Percentiles rank a stretch among this genome's conserved stretches.
Conservation (phyloP, 1,284 basidiomycete genomes). For the Ustilago tritici region DNA sequence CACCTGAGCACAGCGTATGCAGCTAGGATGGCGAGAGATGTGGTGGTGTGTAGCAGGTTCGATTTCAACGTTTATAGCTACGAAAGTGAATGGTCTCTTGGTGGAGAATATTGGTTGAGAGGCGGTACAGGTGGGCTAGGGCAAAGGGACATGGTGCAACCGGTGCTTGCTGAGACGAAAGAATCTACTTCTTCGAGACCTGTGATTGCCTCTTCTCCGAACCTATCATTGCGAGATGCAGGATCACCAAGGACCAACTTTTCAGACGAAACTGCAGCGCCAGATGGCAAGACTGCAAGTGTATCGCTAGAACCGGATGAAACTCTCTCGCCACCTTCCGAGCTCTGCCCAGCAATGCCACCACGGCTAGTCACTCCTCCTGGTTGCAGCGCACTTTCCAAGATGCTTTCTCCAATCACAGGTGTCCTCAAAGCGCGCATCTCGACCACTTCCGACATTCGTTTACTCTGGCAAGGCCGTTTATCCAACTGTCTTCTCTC, state of each 20-base stretch:
- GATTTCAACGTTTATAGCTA: slow-evolving; percentile 98
- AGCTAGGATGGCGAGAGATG: slow-evolving; percentile 84
- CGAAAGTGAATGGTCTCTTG: slow-evolving; percentile 93
- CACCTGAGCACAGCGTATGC: slow-evolving; percentile 92
- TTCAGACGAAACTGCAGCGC: background rate
- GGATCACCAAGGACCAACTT: too few species aligned
- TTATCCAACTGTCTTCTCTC: slow-evolving; percentile 88
- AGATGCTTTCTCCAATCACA: slow-evolving; percentile 72
- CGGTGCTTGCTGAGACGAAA: too few species aligned
- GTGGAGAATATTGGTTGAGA: slow-evolving; percentile 64
- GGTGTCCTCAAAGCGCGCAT: slow-evolving; percentile 90
- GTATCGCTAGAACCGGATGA: background rate
- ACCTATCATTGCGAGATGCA: slow-evolving; percentile 1
- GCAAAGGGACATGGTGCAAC: background rate
- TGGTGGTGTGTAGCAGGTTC: slow-evolving; percentile 89
- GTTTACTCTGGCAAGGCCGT: slow-evolving; percentile 94
- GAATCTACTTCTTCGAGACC: background rate
- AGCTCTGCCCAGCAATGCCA: background rate
- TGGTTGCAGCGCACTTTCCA: background rate
- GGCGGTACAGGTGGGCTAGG: background rate
- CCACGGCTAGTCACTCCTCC: background rate
- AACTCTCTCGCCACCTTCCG: background rate
- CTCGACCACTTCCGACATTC: slow-evolving; percentile 80
- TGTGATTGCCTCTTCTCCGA: background rate
- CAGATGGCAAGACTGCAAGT: background rate